These are phyloP conservation scores for Globisporangium cylindrosporum DNA, from an alignment of 352 stramenopile genomes.

Conservation along the genomic window DNA sequence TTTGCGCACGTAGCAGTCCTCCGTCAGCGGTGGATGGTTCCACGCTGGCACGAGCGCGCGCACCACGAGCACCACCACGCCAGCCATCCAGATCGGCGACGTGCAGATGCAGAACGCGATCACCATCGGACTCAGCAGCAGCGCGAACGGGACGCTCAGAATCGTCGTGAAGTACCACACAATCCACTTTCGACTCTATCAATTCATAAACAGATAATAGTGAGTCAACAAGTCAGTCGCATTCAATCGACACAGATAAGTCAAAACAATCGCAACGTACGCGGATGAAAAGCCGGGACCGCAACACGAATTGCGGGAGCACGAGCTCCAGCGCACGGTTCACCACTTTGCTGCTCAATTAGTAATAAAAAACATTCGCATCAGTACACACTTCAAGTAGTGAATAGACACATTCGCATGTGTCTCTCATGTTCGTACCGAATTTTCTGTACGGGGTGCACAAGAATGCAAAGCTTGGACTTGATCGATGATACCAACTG, in stretches of 20 bases:
- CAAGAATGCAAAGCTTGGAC: conserved; percentile 36
- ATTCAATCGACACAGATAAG: neutral
- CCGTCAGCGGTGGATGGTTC: conserved; percentile 28
- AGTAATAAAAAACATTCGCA: neutral
- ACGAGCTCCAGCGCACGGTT: conserved; percentile 32
- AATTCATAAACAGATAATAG: neutral
- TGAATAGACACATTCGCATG: neutral
- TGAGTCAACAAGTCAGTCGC: neutral
- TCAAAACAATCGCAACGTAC: conserved; percentile 18
- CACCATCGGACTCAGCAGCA: conserved; percentile 71
- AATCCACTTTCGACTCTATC: conserved; percentile 52
- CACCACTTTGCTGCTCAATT: conserved; percentile 23
- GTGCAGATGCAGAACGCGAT: conserved; percentile 77
- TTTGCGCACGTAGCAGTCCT: conserved; percentile 39
- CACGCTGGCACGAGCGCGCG: conserved; percentile 38
- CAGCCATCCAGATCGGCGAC: conserved; percentile 72
- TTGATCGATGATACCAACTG: conserved; percentile 37
- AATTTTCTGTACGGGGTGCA: conserved; percentile 48
- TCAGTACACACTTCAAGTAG: neutral
- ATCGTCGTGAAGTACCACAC: conserved; percentile 67
- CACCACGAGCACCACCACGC: conserved; percentile 51
- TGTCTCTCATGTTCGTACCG: conserved; percentile 22
- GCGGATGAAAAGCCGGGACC: conserved; percentile 36
- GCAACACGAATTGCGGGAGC: conserved; percentile 37
- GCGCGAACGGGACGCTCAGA: conserved; percentile 67